Conservation (phyloP, 495 filamentous ascomycete species). For the Penicillium chermesinum region DNA sequence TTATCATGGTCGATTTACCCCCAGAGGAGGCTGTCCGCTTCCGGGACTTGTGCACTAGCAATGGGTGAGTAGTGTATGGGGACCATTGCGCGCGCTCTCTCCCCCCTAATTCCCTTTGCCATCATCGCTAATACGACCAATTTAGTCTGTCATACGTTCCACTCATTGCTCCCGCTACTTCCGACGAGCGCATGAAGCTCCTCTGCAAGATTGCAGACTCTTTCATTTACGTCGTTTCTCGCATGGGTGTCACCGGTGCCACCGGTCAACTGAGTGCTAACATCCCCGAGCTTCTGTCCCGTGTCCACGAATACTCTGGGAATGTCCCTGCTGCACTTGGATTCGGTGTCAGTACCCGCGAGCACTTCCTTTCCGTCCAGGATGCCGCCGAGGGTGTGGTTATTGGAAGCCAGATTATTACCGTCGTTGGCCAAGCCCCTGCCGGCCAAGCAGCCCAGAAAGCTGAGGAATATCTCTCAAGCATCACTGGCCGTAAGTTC, state of each 20-base stretch:
- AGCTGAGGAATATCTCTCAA: conserved; percentile 81
- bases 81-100: not conserved
- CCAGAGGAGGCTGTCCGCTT: conserved; percentile 96
- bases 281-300: conserved; percentile 68
- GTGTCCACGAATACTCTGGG: conserved; percentile 74
- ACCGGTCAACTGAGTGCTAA: conserved; percentile 68
- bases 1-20: conserved; percentile 94
- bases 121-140: conserved; percentile 3
- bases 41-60: conserved; percentile 72
- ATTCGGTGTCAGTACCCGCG: conserved; percentile 84
- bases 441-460: conserved; percentile 64
- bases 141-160: conserved; percentile 91
- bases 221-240: conserved; percentile 98
- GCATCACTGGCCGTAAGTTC: conserved; percentile 62
- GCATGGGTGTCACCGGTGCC: conserved; percentile 93
- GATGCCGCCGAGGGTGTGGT: conserved; percentile 89
- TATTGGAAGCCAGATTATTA: conserved; percentile 94
- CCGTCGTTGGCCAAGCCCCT: conserved; percentile 64
- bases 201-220: conserved; percentile 97
- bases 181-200: conserved; percentile 86
- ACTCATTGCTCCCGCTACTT: conserved; percentile 89
- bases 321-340: conserved; percentile 83
- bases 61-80: conserved; percentile 56
- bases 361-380: conserved; percentile 85
- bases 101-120: not conserved